A percentile compares a stretch with the other conserved stretches of the same genome.
Evolutionary conservation across 208 protist species (phyloP).

Genomic region (Strigomonas oncopelti): DNA sequence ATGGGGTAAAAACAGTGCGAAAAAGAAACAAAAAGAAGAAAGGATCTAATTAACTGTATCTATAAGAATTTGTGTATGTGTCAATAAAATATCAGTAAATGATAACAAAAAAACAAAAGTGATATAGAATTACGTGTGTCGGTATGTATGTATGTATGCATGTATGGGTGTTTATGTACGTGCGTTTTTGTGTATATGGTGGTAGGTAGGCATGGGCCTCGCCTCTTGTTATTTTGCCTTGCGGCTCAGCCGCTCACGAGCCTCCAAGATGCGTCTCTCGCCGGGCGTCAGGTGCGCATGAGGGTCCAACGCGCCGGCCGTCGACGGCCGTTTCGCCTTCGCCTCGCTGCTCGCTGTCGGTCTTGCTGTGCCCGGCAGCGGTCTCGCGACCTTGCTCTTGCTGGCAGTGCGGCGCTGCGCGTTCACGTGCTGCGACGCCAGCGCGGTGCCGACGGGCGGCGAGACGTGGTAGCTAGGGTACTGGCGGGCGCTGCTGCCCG

Average conservation of each 20-base stretch:
- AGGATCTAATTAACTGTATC: neutral
- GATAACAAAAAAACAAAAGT: conserved; percentile 7
- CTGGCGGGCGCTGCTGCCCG: neutral
- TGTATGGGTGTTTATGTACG: neutral
- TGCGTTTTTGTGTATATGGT: neutral
- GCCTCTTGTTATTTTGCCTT: conserved; percentile 4
- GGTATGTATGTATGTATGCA: conserved; percentile 3
- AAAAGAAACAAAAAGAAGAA: conserved; percentile 8
- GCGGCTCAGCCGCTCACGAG: conserved; percentile 44
- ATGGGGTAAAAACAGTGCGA: conserved; percentile 12
- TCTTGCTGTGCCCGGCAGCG: neutral
- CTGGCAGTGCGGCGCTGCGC: conserved; percentile 11
- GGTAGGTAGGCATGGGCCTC: no score
- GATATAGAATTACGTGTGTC: conserved; percentile 2
- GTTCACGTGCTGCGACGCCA: conserved; percentile 30
- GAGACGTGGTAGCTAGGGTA: conserved; percentile 9
- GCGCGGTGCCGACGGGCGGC: conserved; percentile 43
- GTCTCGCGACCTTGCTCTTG: neutral
- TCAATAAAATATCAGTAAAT: neutral
- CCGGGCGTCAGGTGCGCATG: conserved; percentile 46
- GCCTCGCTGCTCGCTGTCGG: conserved; percentile 23
- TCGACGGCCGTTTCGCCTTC: conserved; percentile 16
- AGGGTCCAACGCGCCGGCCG: conserved; percentile 11
- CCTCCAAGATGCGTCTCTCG: conserved; percentile 64
- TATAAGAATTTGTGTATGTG: neutral